A percentile compares a stretch with the other conserved stretches of the same genome.
These are phyloP conservation scores for Boletus smithii DNA, from an alignment of 1,284 basidiomycete species.

Conservation along the genomic window DNA sequence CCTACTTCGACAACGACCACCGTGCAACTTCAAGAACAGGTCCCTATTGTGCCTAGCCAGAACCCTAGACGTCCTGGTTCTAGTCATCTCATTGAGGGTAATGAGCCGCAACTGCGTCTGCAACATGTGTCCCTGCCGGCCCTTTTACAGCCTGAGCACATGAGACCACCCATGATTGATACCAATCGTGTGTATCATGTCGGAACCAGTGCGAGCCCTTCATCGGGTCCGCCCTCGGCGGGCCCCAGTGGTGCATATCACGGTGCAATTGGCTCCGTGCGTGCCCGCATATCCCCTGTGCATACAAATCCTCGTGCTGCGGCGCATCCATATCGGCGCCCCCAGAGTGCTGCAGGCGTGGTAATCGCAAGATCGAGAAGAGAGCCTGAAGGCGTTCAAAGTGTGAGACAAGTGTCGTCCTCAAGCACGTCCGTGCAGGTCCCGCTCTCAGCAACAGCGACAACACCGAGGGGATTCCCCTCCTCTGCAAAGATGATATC, in stretches of 20 bases:
- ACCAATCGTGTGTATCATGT: conserved; percentile 29
- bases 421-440: conserved; percentile 10
- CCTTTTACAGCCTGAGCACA: conserved; percentile 25
- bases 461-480: conserved; percentile 7
- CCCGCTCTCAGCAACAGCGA: conserved; percentile 4
- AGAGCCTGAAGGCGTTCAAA: conserved; percentile 24
- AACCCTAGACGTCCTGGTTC: conserved; percentile 20
- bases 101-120: conserved; percentile 24
- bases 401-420: conserved; percentile 29
- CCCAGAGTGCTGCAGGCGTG: conserved; percentile 31
- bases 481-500: conserved; percentile 9
- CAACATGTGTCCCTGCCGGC: conserved; percentile 26
- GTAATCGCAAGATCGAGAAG: conserved; percentile 24
- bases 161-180: conserved; percentile 36
- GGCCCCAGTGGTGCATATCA: conserved; percentile 20
- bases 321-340: conserved; percentile 34
- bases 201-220: conserved; percentile 29
- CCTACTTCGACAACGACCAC: conserved; percentile 13
- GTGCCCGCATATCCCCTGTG: conserved; percentile 28
- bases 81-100: conserved; percentile 22
- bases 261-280: conserved; percentile 22
- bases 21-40: conserved; percentile 26
- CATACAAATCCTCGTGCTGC: conserved; percentile 23
- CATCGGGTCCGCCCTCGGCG: conserved; percentile 31
- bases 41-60: conserved; percentile 32